Conservation (phyloP, 2,329 filamentous ascomycete genomes). For the Xylariales sp. region DNA sequence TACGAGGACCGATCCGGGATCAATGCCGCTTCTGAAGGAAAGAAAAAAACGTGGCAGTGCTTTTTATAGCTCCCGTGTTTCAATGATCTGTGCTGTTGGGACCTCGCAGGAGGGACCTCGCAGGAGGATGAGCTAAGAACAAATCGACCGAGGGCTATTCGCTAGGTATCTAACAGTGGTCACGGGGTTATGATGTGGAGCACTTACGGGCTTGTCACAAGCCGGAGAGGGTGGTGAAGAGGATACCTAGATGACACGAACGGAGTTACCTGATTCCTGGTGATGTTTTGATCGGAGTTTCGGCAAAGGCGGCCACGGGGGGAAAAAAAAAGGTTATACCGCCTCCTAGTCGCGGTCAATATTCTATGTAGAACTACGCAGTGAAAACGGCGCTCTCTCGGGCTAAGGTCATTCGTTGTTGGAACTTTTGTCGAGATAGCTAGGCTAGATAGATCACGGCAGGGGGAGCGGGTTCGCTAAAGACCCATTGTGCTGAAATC, state of each 20-base stretch:
- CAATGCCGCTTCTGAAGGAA: constrained; percentile 14
- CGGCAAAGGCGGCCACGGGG: neutral
- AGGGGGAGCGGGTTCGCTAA: constrained; percentile 20
- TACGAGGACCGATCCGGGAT: constrained; percentile 14
- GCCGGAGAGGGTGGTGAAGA: neutral
- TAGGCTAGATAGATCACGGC: neutral
- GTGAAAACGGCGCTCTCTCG: neutral
- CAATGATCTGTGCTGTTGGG: constrained; percentile 14
- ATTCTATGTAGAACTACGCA: neutral
- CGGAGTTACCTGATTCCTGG: constrained; percentile 3
- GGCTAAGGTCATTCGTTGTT: neutral
- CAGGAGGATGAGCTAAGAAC: constrained; percentile 6
- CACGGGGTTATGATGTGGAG: constrained; percentile 2
- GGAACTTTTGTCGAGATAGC: constrained; percentile 1
- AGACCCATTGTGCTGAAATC: constrained; percentile 9
- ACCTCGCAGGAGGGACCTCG: neutral
- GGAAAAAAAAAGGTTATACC: neutral
- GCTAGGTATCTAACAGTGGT: neutral
- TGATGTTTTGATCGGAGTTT: neutral
- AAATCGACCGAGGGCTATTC: neutral
- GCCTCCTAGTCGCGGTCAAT: neutral
- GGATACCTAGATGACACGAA: constrained; percentile 2
- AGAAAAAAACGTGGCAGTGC: constrained; percentile 24
- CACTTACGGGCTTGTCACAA: constrained; percentile 8
- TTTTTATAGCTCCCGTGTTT: constrained; percentile 27